Evolutionary conservation across 345 rosid genomes (phyloP), one percentile per base, ranked within the genome.

Genomic region (Lepidium aucheri): DNA sequence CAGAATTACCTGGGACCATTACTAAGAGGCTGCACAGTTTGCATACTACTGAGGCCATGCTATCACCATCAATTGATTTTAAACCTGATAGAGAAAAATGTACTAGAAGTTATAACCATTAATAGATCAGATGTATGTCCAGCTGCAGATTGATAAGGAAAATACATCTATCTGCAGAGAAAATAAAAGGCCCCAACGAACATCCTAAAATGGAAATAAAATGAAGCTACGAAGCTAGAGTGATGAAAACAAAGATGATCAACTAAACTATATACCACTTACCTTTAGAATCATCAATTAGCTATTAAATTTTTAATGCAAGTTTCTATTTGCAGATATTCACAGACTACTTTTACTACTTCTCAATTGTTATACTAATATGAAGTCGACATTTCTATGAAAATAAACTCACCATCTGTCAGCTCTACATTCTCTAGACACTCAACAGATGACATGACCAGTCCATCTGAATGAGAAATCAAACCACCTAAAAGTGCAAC

Each of bases 11-110:
- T 84, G 95, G 95, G 74, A 83, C 70, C 76, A 87, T 81, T 75
- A 92, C 84, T 75, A 89, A 76, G 68, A 92, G 79, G 81, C 96
- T 80, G 75, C 88, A 89, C 59, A 89, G 35, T 73, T 92, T 89
- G 79, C 58, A 79, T 70, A 92, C 54, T 13, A 76, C 76, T 53
- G 85, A 83, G 57, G 86, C 73, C 50, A 83, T 51, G 47, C 76
- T 78, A 64, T 89, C 95, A 33, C 61, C 67, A 77, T 86, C 93
- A 34, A 52, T 28, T 63, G 76, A 60, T 60, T 62, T 75, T 62
- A 77, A 54, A 53, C 86, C 98, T 92, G 40, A 74, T 60, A 67
- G 8, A 51, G 17, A 12, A 44, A 71, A 69, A 40, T 10, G 59
- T 68, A 62, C 50, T 30, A 32, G 50, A 20, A 20, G 2, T 20